These are phyloP conservation scores for Puccinia horiana DNA, from an alignment of 1,284 basidiomycete species.

Conservation along the genomic window DNA sequence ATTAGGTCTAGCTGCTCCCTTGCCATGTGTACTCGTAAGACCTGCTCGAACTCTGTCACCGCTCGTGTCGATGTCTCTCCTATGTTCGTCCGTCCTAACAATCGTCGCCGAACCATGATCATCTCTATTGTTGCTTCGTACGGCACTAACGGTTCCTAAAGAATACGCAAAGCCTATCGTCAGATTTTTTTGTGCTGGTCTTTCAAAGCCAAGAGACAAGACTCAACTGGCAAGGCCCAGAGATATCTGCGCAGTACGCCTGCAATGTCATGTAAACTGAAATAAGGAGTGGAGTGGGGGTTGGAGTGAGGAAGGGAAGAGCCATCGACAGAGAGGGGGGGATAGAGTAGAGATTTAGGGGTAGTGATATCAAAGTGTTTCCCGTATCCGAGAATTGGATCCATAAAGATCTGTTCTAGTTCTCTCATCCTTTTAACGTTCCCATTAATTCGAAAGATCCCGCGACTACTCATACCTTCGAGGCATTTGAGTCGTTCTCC, in stretches of 20 bases:
- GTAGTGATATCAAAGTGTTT: neutral
- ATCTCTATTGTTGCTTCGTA: neutral
- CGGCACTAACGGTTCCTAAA: slow-evolving; percentile 15
- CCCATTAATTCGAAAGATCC: slow-evolving; percentile 13
- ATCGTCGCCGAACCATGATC: neutral
- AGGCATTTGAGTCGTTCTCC: neutral
- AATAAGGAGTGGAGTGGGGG: neutral
- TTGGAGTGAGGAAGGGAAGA: too few species aligned
- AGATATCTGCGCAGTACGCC: slow-evolving; percentile 13
- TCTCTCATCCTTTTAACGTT: slow-evolving; percentile 7
- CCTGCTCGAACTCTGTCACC: neutral
- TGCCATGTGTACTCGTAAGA: neutral
- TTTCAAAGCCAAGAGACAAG: neutral
- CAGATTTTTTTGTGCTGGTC: neutral
- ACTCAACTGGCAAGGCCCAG: slow-evolving; percentile 25
- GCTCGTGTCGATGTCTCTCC: too few species aligned
- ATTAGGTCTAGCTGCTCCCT: neutral
- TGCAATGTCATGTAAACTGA: slow-evolving; percentile 4
- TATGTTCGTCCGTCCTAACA: too few species aligned
- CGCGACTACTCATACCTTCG: neutral
- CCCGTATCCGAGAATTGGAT: neutral
- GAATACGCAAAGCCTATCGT: neutral
- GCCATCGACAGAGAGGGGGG: too few species aligned
- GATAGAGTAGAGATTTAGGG: neutral
- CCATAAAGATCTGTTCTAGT: neutral